phyloP scores from a whole-genome alignment of 257 asterid species.

The Jaltomata sinuosa region DNA sequence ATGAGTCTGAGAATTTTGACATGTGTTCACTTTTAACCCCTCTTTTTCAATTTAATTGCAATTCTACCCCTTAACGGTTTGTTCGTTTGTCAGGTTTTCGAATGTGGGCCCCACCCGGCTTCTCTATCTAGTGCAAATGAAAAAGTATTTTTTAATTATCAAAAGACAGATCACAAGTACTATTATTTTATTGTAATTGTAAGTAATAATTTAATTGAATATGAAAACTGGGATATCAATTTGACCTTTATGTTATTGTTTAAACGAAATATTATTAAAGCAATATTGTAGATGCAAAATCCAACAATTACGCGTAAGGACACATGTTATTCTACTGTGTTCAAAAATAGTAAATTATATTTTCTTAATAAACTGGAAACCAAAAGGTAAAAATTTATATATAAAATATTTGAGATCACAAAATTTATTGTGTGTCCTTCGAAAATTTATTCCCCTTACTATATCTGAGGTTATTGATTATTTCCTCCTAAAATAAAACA shows the following conservation, averaged over 20 bases:
- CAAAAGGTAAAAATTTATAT: too few species aligned
- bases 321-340: too few species aligned
- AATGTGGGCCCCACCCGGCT: neutral
- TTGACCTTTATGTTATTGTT: neutral
- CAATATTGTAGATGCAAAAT: neutral
- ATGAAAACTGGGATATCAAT: neutral
- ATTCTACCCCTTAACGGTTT: conserved; percentile 31
- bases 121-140: neutral
- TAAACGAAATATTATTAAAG: neutral
- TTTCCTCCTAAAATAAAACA: too few species aligned
- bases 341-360: too few species aligned
- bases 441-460: too few species aligned
- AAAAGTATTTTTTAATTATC: neutral
- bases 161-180: neutral
- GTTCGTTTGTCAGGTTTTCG: conserved; percentile 16
- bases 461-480: too few species aligned
- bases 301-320: neutral
- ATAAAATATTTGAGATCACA: too few species aligned
- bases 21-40: conserved; percentile 19
- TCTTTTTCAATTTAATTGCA: conserved; percentile 5
- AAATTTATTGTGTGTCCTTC: too few species aligned
- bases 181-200: neutral
- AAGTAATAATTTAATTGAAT: neutral
- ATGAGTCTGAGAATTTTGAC: conserved; percentile 38
- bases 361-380: too few species aligned